Evolutionary conservation across 352 stramenopile species (phyloP), one percentile per base, ranked within the genome.

Genomic region (Globisporangium nunn): DNA sequence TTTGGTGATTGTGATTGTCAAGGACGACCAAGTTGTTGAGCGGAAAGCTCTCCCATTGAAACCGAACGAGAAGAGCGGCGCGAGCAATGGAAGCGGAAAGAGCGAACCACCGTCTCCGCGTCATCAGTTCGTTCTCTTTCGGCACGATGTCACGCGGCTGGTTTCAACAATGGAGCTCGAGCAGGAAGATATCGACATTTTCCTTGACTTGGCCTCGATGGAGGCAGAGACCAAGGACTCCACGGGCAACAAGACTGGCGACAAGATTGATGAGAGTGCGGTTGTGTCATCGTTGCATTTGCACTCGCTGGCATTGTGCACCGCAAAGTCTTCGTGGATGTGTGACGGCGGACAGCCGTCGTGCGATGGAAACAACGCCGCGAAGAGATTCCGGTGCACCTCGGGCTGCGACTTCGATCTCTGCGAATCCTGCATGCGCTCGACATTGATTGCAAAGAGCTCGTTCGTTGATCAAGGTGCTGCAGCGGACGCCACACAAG

Each of bases 321-420:
- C 65, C 30, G 74, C 73, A 6, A 77, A 72, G 37, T 85, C 82
- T 14, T 75, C 74, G 2, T 92, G 82, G 82, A 85, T 88, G 65
- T 92, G 82, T 35, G 82, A 92, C 51, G 82, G 82, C 30, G 71
- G 71, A 12, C 72, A 68, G 29, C 41, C 72, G 1, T 67, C 68
- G 6, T 92, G 82, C 48, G 59, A 83, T 31, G 80, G 82, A 2
- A 74, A 82, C 45, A 87, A 87, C 31, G 69, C 68, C 28, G 54
- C 62, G 10, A 69, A 77, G 33, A 63, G 82, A 47, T 92, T 82
- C 63, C 80, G 80, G 1, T 92, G 82, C 41, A 68, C 79, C 28
- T 56, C 63, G 51, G 71, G 76, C 7, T 92, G 82, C 59, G 82
- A 92, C 52, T 92, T 80, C 54, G 82, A 92, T 59, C 68, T 92